Evolutionary conservation across 495 filamentous ascomycete species (phyloP).

Genomic region (Neurospora sp.): DNA sequence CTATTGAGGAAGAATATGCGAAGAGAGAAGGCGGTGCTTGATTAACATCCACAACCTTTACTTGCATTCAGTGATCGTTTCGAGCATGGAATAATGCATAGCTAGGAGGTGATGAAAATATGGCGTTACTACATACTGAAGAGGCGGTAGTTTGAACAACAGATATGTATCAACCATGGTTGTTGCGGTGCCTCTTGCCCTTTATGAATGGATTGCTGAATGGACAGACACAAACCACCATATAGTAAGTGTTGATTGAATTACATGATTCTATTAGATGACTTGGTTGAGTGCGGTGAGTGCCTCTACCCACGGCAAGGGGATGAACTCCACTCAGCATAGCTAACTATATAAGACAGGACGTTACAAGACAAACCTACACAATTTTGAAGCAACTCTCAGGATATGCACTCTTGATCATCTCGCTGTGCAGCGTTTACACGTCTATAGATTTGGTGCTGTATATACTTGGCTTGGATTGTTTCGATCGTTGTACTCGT

Average conservation of each 20-base stretch:
- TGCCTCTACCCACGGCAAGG: not conserved
- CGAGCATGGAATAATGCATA: not conserved
- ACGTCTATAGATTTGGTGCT: not conserved
- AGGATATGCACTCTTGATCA: not conserved
- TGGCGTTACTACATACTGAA: not conserved
- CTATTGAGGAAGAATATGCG: slow-evolving; percentile 41
- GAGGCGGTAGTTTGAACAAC: not conserved
- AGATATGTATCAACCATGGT: not conserved
- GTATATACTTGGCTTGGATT: not conserved
- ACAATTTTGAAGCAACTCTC: not conserved
- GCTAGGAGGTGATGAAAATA: not conserved
- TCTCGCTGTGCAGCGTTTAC: not conserved
- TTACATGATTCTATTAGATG: not conserved
- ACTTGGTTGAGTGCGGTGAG: not conserved
- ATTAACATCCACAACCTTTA: not conserved
- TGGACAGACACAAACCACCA: not conserved
- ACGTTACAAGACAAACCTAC: not conserved
- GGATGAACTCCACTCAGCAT: not conserved
- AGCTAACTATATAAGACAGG: not conserved
- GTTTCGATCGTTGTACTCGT: not conserved
- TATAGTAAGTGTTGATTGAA: not conserved
- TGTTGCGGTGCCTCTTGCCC: not conserved
- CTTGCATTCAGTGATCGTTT: not conserved
- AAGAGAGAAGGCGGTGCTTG: slow-evolving; percentile 40
- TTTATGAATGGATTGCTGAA: not conserved